Percentiles rank a stretch among this genome's conserved stretches.
phyloP scores from a whole-genome alignment of 495 filamentous ascomycete genomes.

The Neurospora sp. region DNA sequence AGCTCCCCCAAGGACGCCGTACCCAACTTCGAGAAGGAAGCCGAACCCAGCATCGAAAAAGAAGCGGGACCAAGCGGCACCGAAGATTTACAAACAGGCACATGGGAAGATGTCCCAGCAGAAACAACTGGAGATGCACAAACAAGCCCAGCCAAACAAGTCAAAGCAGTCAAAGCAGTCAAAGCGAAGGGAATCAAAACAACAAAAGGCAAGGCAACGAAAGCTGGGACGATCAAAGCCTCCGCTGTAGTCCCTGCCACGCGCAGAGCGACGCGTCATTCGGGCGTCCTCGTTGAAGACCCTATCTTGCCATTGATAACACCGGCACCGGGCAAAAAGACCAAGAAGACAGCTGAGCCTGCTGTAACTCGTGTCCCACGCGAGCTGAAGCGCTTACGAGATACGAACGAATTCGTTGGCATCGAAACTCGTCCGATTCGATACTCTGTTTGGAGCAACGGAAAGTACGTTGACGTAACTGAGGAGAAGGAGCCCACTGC shows the following conservation, averaged over 20 bases:
- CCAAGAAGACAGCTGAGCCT: constrained; percentile 34
- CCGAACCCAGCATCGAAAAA: background rate
- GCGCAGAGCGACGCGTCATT: constrained; percentile 29
- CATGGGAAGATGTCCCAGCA: background rate
- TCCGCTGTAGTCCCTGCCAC: constrained; percentile 23
- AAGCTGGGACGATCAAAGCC: constrained; percentile 1
- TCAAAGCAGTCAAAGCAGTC: background rate
- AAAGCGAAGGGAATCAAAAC: background rate
- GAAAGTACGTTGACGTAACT: constrained; percentile 34
- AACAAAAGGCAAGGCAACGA: background rate
- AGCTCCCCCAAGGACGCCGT: background rate
- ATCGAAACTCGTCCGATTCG: constrained; percentile 42
- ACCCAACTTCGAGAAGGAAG: background rate
- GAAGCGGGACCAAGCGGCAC: background rate
- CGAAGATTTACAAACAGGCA: background rate
- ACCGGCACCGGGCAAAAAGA: constrained; percentile 29
- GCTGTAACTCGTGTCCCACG: constrained; percentile 28
- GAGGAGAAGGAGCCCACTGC: constrained; percentile 12
- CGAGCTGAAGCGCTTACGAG: constrained; percentile 38
- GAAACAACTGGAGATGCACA: background rate
- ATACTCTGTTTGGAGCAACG: constrained; percentile 44
- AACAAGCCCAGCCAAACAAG: background rate
- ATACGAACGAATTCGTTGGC: constrained; percentile 44
- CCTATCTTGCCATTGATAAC: constrained; percentile 31
- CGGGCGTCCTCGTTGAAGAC: constrained; percentile 35